phyloP scores from a whole-genome alignment of 2,329 filamentous ascomycete species.

The Paracoccidioides lutzii region DNA sequence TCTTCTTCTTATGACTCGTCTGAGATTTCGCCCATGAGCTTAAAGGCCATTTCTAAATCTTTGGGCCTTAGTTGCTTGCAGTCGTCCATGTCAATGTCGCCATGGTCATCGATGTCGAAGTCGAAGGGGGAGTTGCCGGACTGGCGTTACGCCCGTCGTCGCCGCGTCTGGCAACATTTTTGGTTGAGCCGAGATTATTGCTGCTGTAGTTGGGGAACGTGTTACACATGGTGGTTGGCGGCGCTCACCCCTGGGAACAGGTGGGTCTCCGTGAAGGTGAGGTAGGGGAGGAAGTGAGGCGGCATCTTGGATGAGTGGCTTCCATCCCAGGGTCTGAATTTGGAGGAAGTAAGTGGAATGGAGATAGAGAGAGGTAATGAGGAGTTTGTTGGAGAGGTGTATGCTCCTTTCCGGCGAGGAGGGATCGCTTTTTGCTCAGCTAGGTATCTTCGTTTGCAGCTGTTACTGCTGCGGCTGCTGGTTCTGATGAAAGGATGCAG shows the following conservation, averaged over 20 bases:
- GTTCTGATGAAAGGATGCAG: neutral
- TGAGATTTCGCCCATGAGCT: neutral
- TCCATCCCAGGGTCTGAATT: neutral
- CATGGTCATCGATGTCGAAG: neutral
- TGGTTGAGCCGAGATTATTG: neutral
- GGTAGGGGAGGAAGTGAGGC: neutral
- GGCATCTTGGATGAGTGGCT: neutral
- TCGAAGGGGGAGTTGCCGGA: neutral
- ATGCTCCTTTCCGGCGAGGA: neutral
- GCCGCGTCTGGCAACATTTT: neutral
- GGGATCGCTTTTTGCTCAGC: neutral
- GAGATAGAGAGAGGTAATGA: neutral
- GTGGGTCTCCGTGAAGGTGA: neutral
- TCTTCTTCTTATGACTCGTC: neutral
- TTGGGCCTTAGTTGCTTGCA: neutral
- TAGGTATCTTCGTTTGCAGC: neutral
- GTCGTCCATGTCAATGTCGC: neutral
- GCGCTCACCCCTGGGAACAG: slow-evolving; percentile 1
- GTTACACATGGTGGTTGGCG: neutral
- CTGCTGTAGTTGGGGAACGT: neutral
- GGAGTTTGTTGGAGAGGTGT: neutral
- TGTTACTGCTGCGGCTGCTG: neutral
- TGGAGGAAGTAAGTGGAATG: neutral
- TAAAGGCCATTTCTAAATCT: neutral
- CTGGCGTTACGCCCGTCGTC: neutral